Conservation (phyloP, 805 yeast genomes). For the Starmera amethionina region DNA sequence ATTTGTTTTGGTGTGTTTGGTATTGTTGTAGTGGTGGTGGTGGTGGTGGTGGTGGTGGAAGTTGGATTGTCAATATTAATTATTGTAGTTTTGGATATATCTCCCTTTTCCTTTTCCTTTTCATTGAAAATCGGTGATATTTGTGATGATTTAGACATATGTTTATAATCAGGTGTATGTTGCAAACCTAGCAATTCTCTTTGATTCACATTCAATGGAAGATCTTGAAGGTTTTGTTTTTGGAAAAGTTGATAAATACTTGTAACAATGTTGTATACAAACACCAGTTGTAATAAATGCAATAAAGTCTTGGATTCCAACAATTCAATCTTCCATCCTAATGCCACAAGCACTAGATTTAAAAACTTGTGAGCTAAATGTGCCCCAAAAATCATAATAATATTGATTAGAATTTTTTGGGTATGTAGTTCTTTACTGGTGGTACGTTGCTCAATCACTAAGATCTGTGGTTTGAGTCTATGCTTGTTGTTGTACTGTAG, state of each 20-base stretch:
- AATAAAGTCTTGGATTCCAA: conserved; percentile 5
- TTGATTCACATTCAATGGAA: conserved; percentile 22
- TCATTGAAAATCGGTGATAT: not conserved
- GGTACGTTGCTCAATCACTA: conserved; percentile 20
- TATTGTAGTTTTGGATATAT: not conserved
- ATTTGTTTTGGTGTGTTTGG: not conserved
- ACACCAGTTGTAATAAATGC: conserved; percentile 14
- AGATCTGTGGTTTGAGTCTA: no score
- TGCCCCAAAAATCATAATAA: conserved; percentile 16
- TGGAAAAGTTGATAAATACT: conserved; percentile 23
- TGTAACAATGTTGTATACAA: conserved; percentile 20
- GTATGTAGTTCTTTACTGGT: conserved; percentile 32
- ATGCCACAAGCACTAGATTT: no score
- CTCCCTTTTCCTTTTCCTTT: not conserved
- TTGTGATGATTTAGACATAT: conserved; percentile 9
- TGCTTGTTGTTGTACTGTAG: no score
- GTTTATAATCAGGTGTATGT: not conserved
- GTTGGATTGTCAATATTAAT: conserved; percentile 2
- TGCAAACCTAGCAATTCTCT: conserved; percentile 24
- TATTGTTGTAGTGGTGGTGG: not conserved
- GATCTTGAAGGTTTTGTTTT: conserved; percentile 21
- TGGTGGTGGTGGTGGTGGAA: conserved; percentile 3
- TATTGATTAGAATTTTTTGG: conserved; percentile 23
- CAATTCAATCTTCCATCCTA: not conserved
- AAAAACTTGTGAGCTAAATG: no score